Evolutionary conservation across 768 basidiomycete genomes (phyloP).

Genomic region (Leccinellum albellum): DNA sequence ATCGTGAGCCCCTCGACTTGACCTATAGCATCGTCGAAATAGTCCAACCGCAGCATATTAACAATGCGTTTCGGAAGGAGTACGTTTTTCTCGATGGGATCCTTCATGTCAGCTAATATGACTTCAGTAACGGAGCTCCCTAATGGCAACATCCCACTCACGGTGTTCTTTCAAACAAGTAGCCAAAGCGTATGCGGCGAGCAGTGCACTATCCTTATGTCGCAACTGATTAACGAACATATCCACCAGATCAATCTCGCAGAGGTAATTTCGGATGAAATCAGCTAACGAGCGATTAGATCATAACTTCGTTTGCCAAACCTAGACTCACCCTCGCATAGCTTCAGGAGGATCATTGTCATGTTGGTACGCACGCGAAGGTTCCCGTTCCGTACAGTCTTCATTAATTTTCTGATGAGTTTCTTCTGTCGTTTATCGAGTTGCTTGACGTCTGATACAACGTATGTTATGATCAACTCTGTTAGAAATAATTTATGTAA

Average conservation of each 20-base stretch:
- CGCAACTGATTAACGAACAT: constrained; percentile 18
- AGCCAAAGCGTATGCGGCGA: constrained; percentile 21
- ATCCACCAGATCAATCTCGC: constrained; percentile 1
- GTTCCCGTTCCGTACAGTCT: not conserved
- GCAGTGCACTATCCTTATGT: constrained; percentile 12
- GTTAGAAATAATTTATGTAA: not conserved
- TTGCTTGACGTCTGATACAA: constrained; percentile 1
- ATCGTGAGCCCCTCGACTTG: constrained; percentile 23
- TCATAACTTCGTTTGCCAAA: not conserved
- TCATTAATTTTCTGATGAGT: constrained; percentile 12
- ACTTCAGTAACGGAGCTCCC: not conserved
- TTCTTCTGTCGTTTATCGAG: constrained; percentile 2
- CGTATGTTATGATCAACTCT: not conserved
- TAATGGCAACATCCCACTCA: not conserved
- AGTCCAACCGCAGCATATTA: constrained; percentile 19
- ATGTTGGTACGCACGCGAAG: constrained; percentile 21
- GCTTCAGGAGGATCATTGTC: constrained; percentile 20
- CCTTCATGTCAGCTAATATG: constrained; percentile 10
- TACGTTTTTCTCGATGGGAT: constrained; percentile 1
- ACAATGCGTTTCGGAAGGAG: constrained; percentile 11
- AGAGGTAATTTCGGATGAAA: constrained; percentile 8
- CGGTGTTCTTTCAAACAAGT: constrained; percentile 12
- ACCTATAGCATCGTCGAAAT: constrained; percentile 24
- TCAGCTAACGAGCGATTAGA: constrained; percentile 6
- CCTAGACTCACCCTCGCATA: constrained; percentile 16